Conservation (phyloP, 2,329 filamentous ascomycete genomes). For the Venturia aucupariae region DNA sequence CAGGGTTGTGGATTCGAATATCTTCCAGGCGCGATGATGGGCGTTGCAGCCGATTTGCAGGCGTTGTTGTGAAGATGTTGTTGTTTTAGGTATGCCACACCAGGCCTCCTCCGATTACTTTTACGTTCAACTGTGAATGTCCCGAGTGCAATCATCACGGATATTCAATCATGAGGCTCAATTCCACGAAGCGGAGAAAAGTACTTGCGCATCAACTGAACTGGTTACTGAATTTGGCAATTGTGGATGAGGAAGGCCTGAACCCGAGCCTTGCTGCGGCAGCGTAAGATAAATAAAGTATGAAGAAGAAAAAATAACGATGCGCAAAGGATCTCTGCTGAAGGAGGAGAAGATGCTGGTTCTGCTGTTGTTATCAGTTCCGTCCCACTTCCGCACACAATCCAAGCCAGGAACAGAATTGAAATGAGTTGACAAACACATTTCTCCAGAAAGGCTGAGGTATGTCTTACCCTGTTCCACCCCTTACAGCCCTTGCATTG, state of each 20-base stretch:
- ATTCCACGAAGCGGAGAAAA: not conserved
- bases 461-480: not conserved
- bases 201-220: not conserved
- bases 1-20: not conserved
- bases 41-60: not conserved
- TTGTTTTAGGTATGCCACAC: not conserved
- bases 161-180: not conserved
- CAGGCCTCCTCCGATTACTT: not conserved
- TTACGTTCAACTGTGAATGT: not conserved
- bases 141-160: not conserved
- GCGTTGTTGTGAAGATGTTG: not conserved
- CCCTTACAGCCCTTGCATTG: slow-evolving; percentile 6
- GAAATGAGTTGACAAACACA: not conserved
- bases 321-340: not conserved
- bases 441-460: slow-evolving; percentile 1
- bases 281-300: not conserved
- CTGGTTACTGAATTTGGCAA: not conserved
- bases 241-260: not conserved
- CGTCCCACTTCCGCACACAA: not conserved
- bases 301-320: not conserved
- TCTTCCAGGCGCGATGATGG: not conserved
- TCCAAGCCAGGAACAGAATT: not conserved
- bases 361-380: not conserved
- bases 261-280: not conserved
- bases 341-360: not conserved